Conservation (phyloP, 257 asterid species). For the Primulina eburnea region DNA sequence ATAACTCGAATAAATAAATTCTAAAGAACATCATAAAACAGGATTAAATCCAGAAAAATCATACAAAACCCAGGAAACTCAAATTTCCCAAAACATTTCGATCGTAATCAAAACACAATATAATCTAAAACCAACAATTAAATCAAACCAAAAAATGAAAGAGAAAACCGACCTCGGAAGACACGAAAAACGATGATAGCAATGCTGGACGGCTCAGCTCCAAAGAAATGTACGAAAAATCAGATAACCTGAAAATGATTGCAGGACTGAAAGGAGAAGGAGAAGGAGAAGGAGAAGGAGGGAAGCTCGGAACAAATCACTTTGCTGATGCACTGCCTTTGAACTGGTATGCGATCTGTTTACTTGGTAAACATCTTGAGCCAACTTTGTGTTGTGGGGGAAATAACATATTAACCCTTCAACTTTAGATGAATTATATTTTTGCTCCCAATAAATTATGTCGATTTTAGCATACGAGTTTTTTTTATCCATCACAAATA, state of each 20-base stretch:
- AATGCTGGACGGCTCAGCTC: constrained; percentile 22
- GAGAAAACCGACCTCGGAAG: constrained; percentile 28
- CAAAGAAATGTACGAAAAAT: constrained; percentile 19
- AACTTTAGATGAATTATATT: too few species aligned
- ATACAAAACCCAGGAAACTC: constrained; percentile 10
- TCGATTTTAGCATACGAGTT: too few species aligned
- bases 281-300: constrained; percentile 17
- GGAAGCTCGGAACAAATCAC: constrained; percentile 28
- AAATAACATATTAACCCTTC: neutral
- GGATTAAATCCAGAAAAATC: constrained; percentile 22
- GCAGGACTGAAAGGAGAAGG: constrained; percentile 18
- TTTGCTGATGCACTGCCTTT: neutral
- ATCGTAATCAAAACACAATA: constrained; percentile 13
- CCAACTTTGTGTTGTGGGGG: neutral
- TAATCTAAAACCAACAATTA: constrained; percentile 6
- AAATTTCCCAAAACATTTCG: constrained; percentile 9
- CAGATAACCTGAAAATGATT: constrained; percentile 14
- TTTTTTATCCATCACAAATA: too few species aligned
- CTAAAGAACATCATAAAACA: constrained; percentile 1
- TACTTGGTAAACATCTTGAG: too few species aligned
- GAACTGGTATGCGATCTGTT: neutral
- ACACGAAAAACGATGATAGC: constrained; percentile 24
- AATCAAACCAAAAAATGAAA: constrained; percentile 1
- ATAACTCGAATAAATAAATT: neutral
- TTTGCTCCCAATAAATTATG: too few species aligned